A percentile compares a stretch with the other conserved stretches of the same genome.
Conservation (phyloP, 1,284 basidiomycete species). For the Heterobasidion occidentale region DNA sequence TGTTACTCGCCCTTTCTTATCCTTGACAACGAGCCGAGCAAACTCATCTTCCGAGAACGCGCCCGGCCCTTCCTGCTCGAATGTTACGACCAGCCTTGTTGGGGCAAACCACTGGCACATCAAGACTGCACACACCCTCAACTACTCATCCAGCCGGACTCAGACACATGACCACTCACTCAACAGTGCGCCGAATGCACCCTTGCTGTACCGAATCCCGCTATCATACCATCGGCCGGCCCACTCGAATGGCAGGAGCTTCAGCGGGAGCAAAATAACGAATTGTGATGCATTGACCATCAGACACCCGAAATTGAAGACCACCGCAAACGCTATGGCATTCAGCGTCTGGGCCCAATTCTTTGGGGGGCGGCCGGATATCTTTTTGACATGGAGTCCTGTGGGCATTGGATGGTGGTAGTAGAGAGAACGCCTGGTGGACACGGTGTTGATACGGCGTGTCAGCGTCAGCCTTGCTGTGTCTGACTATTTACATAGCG, state of each 20-base stretch:
- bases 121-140: slow-evolving; percentile 43
- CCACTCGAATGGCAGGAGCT: slow-evolving; percentile 44
- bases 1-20: slow-evolving; percentile 47
- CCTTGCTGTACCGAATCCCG: slow-evolving; percentile 76
- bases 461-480: not conserved
- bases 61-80: slow-evolving; percentile 60
- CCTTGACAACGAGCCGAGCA: slow-evolving; percentile 44
- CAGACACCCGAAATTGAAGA: slow-evolving; percentile 64
- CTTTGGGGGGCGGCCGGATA: slow-evolving; percentile 46
- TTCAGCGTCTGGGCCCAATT: slow-evolving; percentile 47
- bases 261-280: slow-evolving; percentile 57
- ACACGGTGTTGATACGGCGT: not conserved
- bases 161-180: slow-evolving; percentile 37
- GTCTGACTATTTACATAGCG: not conserved
- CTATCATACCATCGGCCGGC: slow-evolving; percentile 49
- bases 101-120: slow-evolving; percentile 80
- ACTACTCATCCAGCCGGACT: not conserved
- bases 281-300: slow-evolving; percentile 69
- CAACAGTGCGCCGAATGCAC: slow-evolving; percentile 67
- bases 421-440: not conserved
- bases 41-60: slow-evolving; percentile 53
- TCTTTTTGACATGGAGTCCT: slow-evolving; percentile 43
- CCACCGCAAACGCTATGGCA: slow-evolving; percentile 44
- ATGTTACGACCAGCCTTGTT: slow-evolving; percentile 68
- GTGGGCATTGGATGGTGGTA: not conserved